Percentiles rank a stretch among this genome's conserved stretches.
These are phyloP conservation scores for Termitomyces sp. DNA, from an alignment of 768 basidiomycete genomes.

Conservation along the genomic window DNA sequence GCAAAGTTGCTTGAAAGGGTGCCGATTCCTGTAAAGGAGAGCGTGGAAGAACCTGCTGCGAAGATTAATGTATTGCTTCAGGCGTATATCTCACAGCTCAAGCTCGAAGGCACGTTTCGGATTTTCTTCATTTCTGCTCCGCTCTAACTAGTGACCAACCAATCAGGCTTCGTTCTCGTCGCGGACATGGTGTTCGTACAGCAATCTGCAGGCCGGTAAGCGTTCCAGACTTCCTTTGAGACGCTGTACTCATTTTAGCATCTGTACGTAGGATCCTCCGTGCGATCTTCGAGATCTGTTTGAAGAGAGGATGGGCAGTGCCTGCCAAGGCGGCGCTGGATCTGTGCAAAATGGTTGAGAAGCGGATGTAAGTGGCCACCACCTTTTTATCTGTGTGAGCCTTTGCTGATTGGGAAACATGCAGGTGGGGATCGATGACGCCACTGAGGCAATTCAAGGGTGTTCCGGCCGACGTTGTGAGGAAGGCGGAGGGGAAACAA, in stretches of 20 bases:
- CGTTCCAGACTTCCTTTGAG: background rate
- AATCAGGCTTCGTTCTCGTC: constrained; percentile 79
- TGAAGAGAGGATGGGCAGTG: constrained; percentile 97
- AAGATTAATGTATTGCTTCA: constrained; percentile 97
- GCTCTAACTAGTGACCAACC: background rate
- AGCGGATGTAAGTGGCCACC: constrained; percentile 56
- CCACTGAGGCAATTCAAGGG: constrained; percentile 95
- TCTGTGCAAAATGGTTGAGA: constrained; percentile 95
- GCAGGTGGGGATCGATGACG: constrained; percentile 97
- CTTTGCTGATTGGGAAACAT: background rate
- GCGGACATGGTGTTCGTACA: constrained; percentile 96
- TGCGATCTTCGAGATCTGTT: constrained; percentile 96
- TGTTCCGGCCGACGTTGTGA: constrained; percentile 78
- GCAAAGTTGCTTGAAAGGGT: constrained; percentile 89
- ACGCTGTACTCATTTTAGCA: background rate
- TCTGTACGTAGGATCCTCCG: constrained; percentile 76
- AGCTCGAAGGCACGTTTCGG: constrained; percentile 65
- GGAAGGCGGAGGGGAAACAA: constrained; percentile 96
- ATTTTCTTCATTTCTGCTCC: background rate
- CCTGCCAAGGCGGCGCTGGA: constrained; percentile 90
- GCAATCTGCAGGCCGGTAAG: constrained; percentile 90
- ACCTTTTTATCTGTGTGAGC: too few relatives aligned
- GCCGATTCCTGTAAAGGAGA: constrained; percentile 96
- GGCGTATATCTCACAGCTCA: constrained; percentile 91
- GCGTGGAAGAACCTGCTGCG: constrained; percentile 92